Percentiles rank a stretch among this genome's conserved stretches.
Evolutionary conservation across 192 early-diverging fungal genomes (phyloP).

Genomic region (Umbelopsis isabellina): DNA sequence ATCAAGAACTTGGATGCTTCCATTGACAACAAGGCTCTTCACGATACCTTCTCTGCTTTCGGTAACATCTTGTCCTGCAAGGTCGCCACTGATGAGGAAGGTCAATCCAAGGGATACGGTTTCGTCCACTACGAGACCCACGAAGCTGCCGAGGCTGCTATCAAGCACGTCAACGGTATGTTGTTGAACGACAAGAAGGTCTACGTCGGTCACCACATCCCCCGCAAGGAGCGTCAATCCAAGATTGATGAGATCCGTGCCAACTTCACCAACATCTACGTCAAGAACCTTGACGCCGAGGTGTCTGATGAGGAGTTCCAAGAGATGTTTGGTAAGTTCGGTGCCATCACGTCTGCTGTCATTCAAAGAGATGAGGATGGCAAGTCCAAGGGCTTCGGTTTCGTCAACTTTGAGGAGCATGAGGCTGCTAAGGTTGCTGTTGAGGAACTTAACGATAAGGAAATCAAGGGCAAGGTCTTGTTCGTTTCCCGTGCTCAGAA

Average conservation of each 20-base stretch:
- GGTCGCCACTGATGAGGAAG: conserved; percentile 68
- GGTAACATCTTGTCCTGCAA: conserved; percentile 88
- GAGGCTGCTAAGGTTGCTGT: conserved; percentile 79
- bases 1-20: conserved; percentile 91
- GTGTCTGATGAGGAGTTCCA: conserved; percentile 72
- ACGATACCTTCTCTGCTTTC: conserved; percentile 90
- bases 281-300: conserved; percentile 80
- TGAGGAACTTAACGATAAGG: conserved; percentile 81
- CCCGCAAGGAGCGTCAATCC: conserved; percentile 73
- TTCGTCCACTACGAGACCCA: conserved; percentile 89
- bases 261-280: conserved; percentile 89
- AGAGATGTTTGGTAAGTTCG: conserved; percentile 69
- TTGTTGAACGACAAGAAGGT: conserved; percentile 87
- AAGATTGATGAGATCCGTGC: conserved; percentile 70
- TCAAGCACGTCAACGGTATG: conserved; percentile 89
- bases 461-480: conserved; percentile 77
- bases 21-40: conserved; percentile 89
- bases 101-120: conserved; percentile 78
- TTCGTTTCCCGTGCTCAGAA: conserved; percentile 92
- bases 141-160: conserved; percentile 82
- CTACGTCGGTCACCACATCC: conserved; percentile 77
- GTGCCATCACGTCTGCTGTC: conserved; percentile 71
- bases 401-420: conserved; percentile 85
- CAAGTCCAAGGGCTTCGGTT: conserved; percentile 82
- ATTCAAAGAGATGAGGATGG: conserved; percentile 74